Conservation (phyloP, 495 filamentous ascomycete species). For the Talaromyces nanjingensis region DNA sequence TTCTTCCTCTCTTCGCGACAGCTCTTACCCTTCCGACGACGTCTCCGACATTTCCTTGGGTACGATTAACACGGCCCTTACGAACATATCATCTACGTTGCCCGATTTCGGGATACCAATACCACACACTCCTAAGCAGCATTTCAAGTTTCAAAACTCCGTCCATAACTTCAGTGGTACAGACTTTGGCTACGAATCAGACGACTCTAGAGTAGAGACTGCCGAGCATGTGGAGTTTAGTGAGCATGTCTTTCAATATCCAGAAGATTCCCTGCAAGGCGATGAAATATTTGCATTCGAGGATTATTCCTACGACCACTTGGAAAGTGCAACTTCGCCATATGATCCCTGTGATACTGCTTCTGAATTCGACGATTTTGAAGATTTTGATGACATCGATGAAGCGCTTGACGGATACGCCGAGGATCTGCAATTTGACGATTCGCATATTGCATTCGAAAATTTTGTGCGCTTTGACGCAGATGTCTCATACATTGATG, state of each 20-base stretch:
- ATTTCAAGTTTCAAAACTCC: conserved; percentile 30
- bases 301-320: not conserved
- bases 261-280: not conserved
- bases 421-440: conserved; percentile 29
- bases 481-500: conserved; percentile 32
- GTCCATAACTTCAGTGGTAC: conserved; percentile 20
- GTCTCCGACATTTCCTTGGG: conserved; percentile 30
- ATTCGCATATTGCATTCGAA: conserved; percentile 37
- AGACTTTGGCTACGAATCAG: conserved; percentile 39
- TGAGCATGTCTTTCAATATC: not conserved
- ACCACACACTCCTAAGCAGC: conserved; percentile 25
- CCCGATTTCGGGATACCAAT: conserved; percentile 16
- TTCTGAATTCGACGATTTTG: conserved; percentile 6
- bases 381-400: conserved; percentile 16
- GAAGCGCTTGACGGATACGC: conserved; percentile 25
- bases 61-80: conserved; percentile 17
- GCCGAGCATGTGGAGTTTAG: conserved; percentile 8
- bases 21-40: conserved; percentile 41
- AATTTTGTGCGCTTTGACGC: conserved; percentile 32
- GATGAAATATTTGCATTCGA: conserved; percentile 9
- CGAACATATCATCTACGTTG: conserved; percentile 16
- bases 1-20: conserved; percentile 29
- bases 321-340: conserved; percentile 2
- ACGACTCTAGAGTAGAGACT: conserved; percentile 27
- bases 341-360: conserved; percentile 7